phyloP scores from a whole-genome alignment of 2,329 filamentous ascomycete species.

The Microsporum ferrugineum region DNA sequence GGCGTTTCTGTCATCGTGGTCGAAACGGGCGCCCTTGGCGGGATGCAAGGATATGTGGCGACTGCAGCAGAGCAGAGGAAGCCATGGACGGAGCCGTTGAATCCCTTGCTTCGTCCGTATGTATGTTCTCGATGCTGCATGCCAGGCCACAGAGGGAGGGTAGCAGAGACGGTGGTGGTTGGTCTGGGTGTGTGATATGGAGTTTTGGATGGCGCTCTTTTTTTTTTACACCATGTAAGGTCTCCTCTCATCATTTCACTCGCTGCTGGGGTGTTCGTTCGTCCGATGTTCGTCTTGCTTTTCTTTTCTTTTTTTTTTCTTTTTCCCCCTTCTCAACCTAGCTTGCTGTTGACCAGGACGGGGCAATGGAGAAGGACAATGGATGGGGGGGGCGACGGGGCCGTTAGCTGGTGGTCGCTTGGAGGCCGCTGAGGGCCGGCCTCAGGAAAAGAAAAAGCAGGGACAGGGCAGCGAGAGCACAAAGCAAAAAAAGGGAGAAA shows the following conservation, averaged over 20 bases:
- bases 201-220: background rate
- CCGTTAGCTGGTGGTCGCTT: background rate
- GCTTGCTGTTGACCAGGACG: background rate
- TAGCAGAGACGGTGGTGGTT: background rate
- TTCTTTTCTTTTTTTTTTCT: background rate
- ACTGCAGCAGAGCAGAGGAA: background rate
- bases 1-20: background rate
- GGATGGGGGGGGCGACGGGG: background rate
- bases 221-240: background rate
- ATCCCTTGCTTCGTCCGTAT: background rate
- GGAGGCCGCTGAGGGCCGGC: background rate
- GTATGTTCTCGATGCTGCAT: background rate
- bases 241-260: background rate
- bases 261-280: background rate
- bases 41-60: background rate
- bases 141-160: too few species aligned
- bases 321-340: background rate
- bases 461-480: background rate
- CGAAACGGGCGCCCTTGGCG: constrained; percentile 4
- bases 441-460: background rate
- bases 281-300: background rate
- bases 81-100: background rate
- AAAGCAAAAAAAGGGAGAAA: background rate
- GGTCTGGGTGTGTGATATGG: background rate
- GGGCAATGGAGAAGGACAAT: background rate